Evolutionary conservation across 208 protist genomes (phyloP), one percentile per base, ranked within the genome.

Genomic region (Leptomonas pyrrhocoris): DNA sequence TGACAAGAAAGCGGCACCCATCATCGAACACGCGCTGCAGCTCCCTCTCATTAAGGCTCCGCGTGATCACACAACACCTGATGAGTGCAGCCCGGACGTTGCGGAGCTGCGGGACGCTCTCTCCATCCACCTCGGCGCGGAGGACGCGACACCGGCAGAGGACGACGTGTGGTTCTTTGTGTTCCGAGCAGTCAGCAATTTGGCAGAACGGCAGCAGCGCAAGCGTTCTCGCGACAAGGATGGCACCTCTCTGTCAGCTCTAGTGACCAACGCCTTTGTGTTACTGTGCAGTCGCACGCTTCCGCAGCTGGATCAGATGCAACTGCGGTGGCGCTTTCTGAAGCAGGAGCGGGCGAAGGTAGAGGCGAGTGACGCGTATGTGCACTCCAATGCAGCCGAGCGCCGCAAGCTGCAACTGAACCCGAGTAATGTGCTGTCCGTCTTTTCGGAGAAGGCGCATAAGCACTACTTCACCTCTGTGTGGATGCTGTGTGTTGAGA

Each of bases 111-210:
- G 88, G 21, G 85, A 95, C 31, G 40, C 56, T 13, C 68, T 92
- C 23, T 45, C 11, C 48, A 57, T 60, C 11, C 43, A 46, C 18
- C 74, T 92, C 13, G 63, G 43, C 38, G 45, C 56, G 5, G 31
- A 49, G 9, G 59, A 43, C 1, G 73, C 55, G 34, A 38, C 43
- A 0, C 48, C 48, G 0, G 63, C 57, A 0, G 75, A 77, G 46
- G 91, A 96, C 58, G 91, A 96, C 50, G 86, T 96, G 25, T 94
- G 88, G 89, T 83, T 94, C 60, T 83, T 96, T 31, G 49, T 92
- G 11, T 82, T 80, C 63, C 77, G 83, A 5, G 58, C 72, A 40
- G 81, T 81, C 7, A 81, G 72, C n/a, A 64, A 78, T 1, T 27
- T 91, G 7, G 60, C 93, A 6, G 79, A 88, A 59, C 82, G 89